phyloP scores from a whole-genome alignment of 129 eudicot species.

The Saussurea involucrata region DNA sequence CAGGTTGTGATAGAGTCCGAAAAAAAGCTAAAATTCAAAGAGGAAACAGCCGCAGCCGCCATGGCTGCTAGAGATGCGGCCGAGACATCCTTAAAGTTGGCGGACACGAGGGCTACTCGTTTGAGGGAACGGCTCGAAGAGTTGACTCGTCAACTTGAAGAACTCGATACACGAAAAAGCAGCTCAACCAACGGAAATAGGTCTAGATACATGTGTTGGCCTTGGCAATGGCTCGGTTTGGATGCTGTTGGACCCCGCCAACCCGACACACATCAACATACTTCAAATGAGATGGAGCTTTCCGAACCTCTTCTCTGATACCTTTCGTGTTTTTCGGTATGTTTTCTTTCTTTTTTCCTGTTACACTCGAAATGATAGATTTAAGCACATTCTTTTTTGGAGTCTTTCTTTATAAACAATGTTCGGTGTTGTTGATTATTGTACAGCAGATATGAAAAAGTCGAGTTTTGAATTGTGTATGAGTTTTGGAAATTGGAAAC shows the following conservation, averaged over 20 bases:
- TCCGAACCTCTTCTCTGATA: constrained; percentile 83
- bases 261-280: constrained; percentile 29
- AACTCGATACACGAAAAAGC: constrained; percentile 53
- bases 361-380: constrained; percentile 9
- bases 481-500: neutral
- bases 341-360: constrained; percentile 7
- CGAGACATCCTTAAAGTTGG: constrained; percentile 75
- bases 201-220: constrained; percentile 89
- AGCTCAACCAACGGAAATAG: constrained; percentile 39
- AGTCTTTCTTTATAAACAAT: neutral
- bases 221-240: constrained; percentile 96
- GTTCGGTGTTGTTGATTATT: constrained; percentile 6
- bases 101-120: constrained; percentile 73
- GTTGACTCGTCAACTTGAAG: constrained; percentile 77
- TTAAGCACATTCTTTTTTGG: constrained; percentile 8
- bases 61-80: constrained; percentile 99
- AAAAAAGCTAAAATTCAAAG: constrained; percentile 84
- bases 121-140: constrained; percentile 86
- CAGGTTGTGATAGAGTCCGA: constrained; percentile 64
- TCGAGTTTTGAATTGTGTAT: neutral
- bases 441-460: constrained; percentile 18
- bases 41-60: constrained; percentile 94
- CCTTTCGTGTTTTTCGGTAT: constrained; percentile 3
- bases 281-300: constrained; percentile 92
- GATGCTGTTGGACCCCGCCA: constrained; percentile 56